These are phyloP conservation scores for Cyberlindnera sargentensis DNA, from an alignment of 805 yeast species.

Conservation along the genomic window DNA sequence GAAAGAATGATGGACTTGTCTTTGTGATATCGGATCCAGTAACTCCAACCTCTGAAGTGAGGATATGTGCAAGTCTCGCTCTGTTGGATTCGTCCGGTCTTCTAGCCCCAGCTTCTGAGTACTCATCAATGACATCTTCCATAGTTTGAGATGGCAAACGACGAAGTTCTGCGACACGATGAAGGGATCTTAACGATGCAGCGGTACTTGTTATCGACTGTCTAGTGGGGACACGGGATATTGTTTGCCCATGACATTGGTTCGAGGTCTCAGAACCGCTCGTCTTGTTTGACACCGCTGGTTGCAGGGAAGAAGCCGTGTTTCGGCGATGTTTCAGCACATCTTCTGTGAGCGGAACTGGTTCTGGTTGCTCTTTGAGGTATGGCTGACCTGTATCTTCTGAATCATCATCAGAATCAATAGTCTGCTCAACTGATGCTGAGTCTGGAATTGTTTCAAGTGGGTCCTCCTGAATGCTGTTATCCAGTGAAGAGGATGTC, in stretches of 20 bases:
- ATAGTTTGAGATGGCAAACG: slow-evolving; percentile 32
- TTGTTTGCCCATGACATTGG: background rate
- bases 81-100: slow-evolving; percentile 4
- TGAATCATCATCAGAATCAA: no score
- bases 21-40: background rate
- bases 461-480: no score
- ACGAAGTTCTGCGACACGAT: slow-evolving; percentile 5
- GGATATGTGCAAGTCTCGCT: slow-evolving; percentile 11
- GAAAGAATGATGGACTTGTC: slow-evolving; percentile 18
- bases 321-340: background rate
- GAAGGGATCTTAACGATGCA: background rate
- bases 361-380: background rate
- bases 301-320: background rate
- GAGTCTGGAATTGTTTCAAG: no score
- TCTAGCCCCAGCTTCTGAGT: slow-evolving; percentile 13
- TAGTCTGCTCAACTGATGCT: no score
- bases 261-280: background rate
- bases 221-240: background rate
- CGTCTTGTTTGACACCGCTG: background rate
- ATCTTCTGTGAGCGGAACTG: slow-evolving; percentile 1
- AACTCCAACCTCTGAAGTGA: slow-evolving; percentile 20
- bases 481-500: no score
- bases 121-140: slow-evolving; percentile 38
- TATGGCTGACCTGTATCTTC: background rate
- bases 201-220: background rate